Evolutionary conservation across 108 stramenopile species (phyloP).

Genomic region (Cyclostephanos invisitatus): DNA sequence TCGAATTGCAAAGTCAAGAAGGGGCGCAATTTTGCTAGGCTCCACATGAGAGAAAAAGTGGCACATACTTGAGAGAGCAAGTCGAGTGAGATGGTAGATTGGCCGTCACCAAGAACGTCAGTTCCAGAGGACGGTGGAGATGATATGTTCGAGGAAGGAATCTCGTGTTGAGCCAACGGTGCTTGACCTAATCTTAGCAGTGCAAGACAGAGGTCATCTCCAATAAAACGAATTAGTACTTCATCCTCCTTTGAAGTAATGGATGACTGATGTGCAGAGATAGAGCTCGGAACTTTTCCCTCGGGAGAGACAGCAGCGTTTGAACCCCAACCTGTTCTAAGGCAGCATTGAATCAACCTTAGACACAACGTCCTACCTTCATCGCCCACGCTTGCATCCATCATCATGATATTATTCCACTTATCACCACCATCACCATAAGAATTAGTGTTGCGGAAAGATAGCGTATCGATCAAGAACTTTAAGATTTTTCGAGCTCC

Average conservation of each 20-base stretch:
- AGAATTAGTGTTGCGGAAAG: slow-evolving; percentile 30
- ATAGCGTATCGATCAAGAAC: slow-evolving; percentile 74
- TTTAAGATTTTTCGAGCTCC: slow-evolving; percentile 58
- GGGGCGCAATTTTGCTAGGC: slow-evolving; percentile 49
- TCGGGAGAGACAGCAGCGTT: slow-evolving; percentile 6
- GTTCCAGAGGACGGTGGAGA: slow-evolving; percentile 5
- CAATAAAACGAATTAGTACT: slow-evolving; percentile 58
- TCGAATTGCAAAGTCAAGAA: slow-evolving; percentile 74
- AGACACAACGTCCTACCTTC: slow-evolving; percentile 74
- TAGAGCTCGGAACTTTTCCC: slow-evolving; percentile 2
- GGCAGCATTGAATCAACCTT: slow-evolving; percentile 63
- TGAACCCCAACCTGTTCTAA: slow-evolving; percentile 53
- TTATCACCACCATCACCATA: slow-evolving; percentile 47
- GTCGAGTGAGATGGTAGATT: slow-evolving; percentile 52
- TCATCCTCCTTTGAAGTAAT: slow-evolving; percentile 29
- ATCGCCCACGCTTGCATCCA: slow-evolving; percentile 44
- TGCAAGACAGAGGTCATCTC: slow-evolving; percentile 85
- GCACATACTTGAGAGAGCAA: slow-evolving; percentile 82
- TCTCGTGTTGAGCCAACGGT: slow-evolving; percentile 73
- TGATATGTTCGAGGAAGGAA: slow-evolving; percentile 9
- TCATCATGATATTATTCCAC: slow-evolving; percentile 1
- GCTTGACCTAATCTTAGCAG: slow-evolving; percentile 83
- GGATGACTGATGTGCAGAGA: background rate
- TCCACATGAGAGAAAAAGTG: slow-evolving; percentile 76
- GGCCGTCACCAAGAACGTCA: background rate